Conservation (phyloP, 2,329 filamentous ascomycete genomes). For the Colletotrichum tofieldiae region DNA sequence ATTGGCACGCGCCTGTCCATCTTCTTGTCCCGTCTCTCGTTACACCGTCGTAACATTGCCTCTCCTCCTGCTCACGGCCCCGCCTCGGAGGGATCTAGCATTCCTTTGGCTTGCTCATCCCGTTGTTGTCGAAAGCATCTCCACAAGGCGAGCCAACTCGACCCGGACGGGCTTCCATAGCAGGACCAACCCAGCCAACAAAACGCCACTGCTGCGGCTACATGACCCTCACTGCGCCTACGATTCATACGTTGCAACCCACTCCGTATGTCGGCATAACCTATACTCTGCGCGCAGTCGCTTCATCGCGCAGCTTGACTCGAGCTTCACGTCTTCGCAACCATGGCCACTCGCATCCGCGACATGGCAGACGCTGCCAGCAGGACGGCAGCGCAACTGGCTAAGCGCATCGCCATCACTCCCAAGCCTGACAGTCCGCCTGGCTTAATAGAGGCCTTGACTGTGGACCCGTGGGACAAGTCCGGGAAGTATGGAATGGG, state of each 20-base stretch:
- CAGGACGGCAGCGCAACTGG: conserved; percentile 56
- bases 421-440: conserved; percentile 73
- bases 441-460: conserved; percentile 74
- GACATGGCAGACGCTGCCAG: conserved; percentile 53
- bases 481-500: conserved; percentile 89
- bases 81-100: conserved; percentile 47
- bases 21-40: conserved; percentile 42
- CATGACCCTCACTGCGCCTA: background rate
- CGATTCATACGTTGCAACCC: conserved; percentile 4
- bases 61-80: conserved; percentile 29
- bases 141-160: background rate
- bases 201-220: background rate
- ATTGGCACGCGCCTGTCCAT: conserved; percentile 8
- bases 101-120: conserved; percentile 41
- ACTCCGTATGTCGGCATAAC: conserved; percentile 49
- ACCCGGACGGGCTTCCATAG: background rate
- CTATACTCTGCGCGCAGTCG: conserved; percentile 47
- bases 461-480: conserved; percentile 83
- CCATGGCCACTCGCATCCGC: conserved; percentile 60
- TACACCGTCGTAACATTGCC: conserved; percentile 28
- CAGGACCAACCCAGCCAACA: background rate
- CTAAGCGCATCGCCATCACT: conserved; percentile 73
- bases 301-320: conserved; percentile 39
- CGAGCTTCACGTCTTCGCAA: conserved; percentile 44
- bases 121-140: conserved; percentile 20